phyloP scores from a whole-genome alignment of 2,329 filamentous ascomycete genomes.

The Cladosporium velox region DNA sequence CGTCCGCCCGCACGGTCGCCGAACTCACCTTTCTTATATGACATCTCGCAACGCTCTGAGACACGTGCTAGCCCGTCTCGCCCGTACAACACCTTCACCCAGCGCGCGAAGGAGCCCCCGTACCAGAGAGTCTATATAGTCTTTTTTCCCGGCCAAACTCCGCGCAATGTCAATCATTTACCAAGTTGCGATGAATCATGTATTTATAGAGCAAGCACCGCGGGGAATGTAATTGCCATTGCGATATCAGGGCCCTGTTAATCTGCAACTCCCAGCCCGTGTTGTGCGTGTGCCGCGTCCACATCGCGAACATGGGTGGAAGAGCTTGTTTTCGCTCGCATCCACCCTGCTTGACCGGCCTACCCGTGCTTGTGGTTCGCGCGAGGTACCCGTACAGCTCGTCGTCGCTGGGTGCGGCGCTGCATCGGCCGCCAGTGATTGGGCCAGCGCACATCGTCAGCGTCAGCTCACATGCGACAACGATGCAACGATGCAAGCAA shows the following conservation, averaged over 20 bases:
- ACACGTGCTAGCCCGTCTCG: constrained; percentile 17
- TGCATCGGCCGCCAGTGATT: not conserved
- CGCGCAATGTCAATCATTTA: constrained; percentile 5
- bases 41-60: constrained; percentile 14
- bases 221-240: not conserved
- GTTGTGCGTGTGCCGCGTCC: not conserved
- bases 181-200: not conserved
- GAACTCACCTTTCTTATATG: not conserved
- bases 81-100: not conserved
- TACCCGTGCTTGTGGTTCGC: constrained; percentile 5
- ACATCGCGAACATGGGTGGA: not conserved
- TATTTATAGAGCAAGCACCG: not conserved
- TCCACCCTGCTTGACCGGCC: constrained; percentile 6
- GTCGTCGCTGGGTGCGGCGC: constrained; percentile 1
- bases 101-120: constrained; percentile 13
- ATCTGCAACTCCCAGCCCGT: constrained; percentile 7
- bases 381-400: constrained; percentile 1
- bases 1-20: not conserved
- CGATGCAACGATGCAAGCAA: constrained; percentile 5
- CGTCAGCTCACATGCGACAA: constrained; percentile 17
- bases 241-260: not conserved
- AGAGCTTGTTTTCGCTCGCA: constrained; percentile 8
- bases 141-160: not conserved
- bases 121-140: not conserved
- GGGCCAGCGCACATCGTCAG: constrained; percentile 16